Evolutionary conservation across 805 yeast genomes (phyloP).

Genomic region (Spencermartinsiella europaea): DNA sequence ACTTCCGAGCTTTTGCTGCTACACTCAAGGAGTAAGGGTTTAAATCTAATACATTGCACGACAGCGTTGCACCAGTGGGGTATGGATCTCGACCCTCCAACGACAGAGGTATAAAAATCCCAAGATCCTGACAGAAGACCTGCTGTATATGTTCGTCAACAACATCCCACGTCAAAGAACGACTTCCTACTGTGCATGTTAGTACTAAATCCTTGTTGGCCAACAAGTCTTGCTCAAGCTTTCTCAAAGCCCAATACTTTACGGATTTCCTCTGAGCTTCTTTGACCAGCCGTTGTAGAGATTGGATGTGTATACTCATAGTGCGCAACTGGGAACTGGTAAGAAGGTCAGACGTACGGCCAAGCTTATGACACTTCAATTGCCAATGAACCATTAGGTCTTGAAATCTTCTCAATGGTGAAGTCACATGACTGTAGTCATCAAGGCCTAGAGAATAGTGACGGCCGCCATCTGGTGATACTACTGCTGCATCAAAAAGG

Average conservation of each 20-base stretch:
- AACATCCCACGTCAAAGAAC: neutral
- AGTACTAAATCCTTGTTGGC: neutral
- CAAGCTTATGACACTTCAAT: conserved; percentile 42
- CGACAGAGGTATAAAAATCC: conserved; percentile 1
- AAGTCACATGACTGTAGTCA: conserved; percentile 70
- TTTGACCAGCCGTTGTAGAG: conserved; percentile 14
- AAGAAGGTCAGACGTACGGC: conserved; percentile 13
- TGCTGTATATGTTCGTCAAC: neutral
- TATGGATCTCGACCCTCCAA: neutral
- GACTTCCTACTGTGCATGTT: neutral
- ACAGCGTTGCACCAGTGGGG: neutral
- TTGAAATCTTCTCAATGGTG: conserved; percentile 80
- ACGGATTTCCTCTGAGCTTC: conserved; percentile 10
- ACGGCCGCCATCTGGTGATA: conserved; percentile 38
- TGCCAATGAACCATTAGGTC: conserved; percentile 83
- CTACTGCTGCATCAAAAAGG: conserved; percentile 49
- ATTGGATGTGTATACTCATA: conserved; percentile 10
- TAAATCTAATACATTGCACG: neutral
- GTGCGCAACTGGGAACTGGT: conserved; percentile 8
- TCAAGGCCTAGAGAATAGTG: conserved; percentile 65
- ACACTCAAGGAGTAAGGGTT: no score
- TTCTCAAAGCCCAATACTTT: conserved; percentile 15
- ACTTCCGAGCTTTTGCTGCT: no score
- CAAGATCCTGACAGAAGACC: conserved; percentile 4
- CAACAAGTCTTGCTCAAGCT: conserved; percentile 8